Evolutionary conservation across 805 yeast genomes (phyloP), one percentile per base, ranked within the genome.

Genomic region (Cyberlindnera petersonii): DNA sequence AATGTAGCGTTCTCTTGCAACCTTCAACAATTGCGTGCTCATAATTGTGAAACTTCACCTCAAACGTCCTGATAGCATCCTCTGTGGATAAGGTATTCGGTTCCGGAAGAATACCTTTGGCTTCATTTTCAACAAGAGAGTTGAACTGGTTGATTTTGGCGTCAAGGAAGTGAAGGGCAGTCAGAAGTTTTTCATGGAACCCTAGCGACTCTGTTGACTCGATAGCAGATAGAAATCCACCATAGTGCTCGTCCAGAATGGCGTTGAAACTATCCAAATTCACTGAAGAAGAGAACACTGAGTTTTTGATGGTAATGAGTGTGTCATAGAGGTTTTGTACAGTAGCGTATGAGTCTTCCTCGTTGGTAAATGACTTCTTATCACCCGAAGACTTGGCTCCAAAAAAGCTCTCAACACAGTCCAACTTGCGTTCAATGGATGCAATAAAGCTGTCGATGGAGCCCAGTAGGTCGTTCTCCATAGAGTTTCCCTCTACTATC

Each of bases 1-100:
- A 86, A 49, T 86, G 87, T 29, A 91, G 63, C 40, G 79, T 72
- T 31, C 81, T 47, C 8, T 39, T 43, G 4, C 58, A 43, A 9
- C 81, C 79, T 9, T 65, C 55, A 6, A 56, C 50, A 6, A 64
- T 48, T 1, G 82, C 81, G 18, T 55, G 56, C 20, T 71, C 72
- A 46, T 71, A 73, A 50, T 74, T 71, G 51, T 68, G 70, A 29
- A 68, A 60, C 21, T 68, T 64, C 16, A 66, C 59, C 50, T 55
- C 52, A 36, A 56, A 56, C 14, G 37, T 31, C 26, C 42, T 47
- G 21, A 56, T 48, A 3, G 58, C 48, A 30, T 47, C 50, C 17
- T 39, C 38, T 1, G 54, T 39, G 2, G 51, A 39, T 4, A 31
- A 31, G 3, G 27, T 33, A 5, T 55, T 60, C 6, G 26, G 42